A percentile compares a stretch with the other conserved stretches of the same genome.
phyloP scores from a whole-genome alignment of 1,284 basidiomycete species.

The Peniophora sp. region DNA sequence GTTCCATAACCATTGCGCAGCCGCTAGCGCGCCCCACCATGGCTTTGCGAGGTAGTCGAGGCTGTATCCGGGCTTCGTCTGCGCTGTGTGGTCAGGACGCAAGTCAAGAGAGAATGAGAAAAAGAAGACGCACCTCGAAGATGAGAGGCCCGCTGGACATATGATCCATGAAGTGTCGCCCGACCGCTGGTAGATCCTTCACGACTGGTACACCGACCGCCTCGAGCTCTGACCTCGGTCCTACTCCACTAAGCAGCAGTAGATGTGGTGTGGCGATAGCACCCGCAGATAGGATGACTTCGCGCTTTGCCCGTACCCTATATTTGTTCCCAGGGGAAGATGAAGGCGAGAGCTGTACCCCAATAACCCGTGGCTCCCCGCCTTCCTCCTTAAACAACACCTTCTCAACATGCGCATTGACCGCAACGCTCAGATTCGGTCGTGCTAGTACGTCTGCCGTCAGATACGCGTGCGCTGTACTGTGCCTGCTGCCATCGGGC shows the following conservation, averaged over 20 bases:
- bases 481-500: slow-evolving; percentile 19
- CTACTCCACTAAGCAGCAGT: slow-evolving; percentile 65
- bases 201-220: slow-evolving; percentile 41
- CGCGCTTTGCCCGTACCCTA: slow-evolving; percentile 40
- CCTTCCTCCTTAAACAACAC: slow-evolving; percentile 47
- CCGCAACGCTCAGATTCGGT: slow-evolving; percentile 52
- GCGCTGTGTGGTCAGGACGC: not conserved
- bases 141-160: not conserved
- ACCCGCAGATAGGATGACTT: slow-evolving; percentile 49
- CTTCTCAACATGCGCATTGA: slow-evolving; percentile 43
- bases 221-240: slow-evolving; percentile 44
- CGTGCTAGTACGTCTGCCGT: slow-evolving; percentile 52
- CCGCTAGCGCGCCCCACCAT: not conserved
- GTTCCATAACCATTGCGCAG: not conserved
- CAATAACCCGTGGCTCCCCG: slow-evolving; percentile 39
- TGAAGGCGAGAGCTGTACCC: slow-evolving; percentile 47
- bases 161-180: slow-evolving; percentile 55
- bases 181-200: slow-evolving; percentile 50
- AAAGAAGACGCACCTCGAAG: not conserved
- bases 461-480: slow-evolving; percentile 58
- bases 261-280: slow-evolving; percentile 64
- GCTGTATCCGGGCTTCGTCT: not conserved
- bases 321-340: slow-evolving; percentile 25
- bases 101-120: too few relatives aligned
- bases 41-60: not conserved